phyloP scores from a whole-genome alignment of 2,329 filamentous ascomycete genomes.

The Dothideomycetes sp. region DNA sequence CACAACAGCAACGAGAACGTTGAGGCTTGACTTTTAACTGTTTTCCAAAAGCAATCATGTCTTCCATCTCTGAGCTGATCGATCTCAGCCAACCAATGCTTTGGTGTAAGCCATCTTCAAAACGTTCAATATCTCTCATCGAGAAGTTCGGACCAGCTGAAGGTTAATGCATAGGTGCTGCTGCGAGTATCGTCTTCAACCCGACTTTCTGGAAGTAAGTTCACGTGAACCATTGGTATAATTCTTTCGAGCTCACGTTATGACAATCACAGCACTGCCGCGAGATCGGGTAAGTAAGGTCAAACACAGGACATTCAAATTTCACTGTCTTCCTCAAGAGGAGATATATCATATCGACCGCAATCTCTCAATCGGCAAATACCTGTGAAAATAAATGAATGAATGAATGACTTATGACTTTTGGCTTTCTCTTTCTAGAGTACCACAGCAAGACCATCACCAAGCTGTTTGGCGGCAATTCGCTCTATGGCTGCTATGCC shows the following conservation, averaged over 20 bases:
- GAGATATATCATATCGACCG: too few species aligned
- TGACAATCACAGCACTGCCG: constrained; percentile 55
- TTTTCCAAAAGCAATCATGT: constrained; percentile 1
- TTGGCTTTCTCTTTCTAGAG: constrained; percentile 56
- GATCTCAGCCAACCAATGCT: constrained; percentile 39
- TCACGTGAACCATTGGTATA: background rate
- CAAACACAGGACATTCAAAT: constrained; percentile 15
- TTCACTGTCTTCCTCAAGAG: background rate
- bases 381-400: too few species aligned
- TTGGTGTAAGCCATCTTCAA: constrained; percentile 42
- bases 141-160: too few species aligned
- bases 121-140: too few species aligned
- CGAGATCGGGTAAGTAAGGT: constrained; percentile 58
- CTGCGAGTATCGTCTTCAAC: constrained; percentile 80
- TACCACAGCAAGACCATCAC: constrained; percentile 87
- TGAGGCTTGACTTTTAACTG: background rate
- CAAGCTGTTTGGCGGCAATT: constrained; percentile 70
- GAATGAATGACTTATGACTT: too few species aligned
- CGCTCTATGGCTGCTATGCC: constrained; percentile 75
- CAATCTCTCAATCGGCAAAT: too few species aligned
- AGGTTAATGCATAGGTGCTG: too few species aligned
- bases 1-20: too few species aligned
- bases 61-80: constrained; percentile 18
- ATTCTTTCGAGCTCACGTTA: background rate
- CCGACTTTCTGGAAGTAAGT: constrained; percentile 99